Conservation (phyloP, 2,329 filamentous ascomycete genomes). For the Emericellopsis atlantica region DNA sequence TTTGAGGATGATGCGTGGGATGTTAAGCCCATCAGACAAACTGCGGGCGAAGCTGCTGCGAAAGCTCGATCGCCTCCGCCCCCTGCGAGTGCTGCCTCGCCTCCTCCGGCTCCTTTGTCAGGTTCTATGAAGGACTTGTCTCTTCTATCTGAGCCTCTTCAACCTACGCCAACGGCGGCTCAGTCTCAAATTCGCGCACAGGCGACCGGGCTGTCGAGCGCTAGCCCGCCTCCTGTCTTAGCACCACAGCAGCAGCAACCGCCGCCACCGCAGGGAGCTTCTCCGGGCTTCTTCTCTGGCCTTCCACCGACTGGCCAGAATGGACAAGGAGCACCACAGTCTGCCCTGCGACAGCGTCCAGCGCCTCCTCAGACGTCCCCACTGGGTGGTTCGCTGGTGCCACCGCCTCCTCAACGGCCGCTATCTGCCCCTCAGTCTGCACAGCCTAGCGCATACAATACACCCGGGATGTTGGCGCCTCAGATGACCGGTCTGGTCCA, state of each 20-base stretch:
- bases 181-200: slow-evolving; percentile 13
- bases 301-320: slow-evolving; percentile 32
- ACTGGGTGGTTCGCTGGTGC: slow-evolving; percentile 53
- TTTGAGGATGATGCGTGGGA: slow-evolving; percentile 99
- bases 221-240: slow-evolving; percentile 4
- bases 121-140: slow-evolving; percentile 54
- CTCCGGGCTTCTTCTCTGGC: slow-evolving; percentile 42
- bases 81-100: slow-evolving; percentile 7
- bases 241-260: slow-evolving; percentile 8
- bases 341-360: slow-evolving; percentile 50
- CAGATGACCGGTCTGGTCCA: slow-evolving; percentile 67
- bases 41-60: slow-evolving; percentile 11
- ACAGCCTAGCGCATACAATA: slow-evolving; percentile 59
- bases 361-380: slow-evolving; percentile 51
- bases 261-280: slow-evolving; percentile 37
- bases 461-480: slow-evolving; percentile 58
- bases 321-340: slow-evolving; percentile 21
- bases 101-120: slow-evolving; percentile 38
- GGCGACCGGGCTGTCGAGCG: slow-evolving; percentile 11
- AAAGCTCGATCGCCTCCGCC: slow-evolving; percentile 4
- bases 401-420: slow-evolving; percentile 65
- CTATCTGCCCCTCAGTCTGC: slow-evolving; percentile 79
- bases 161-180: slow-evolving; percentile 30
- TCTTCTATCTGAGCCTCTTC: slow-evolving; percentile 36
- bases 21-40: slow-evolving; percentile 67